Percentiles rank a stretch among this genome's conserved stretches.
These are phyloP conservation scores for Mesembryanthemum crystallinum DNA, from an alignment of 148 eudicot genomes.

Conservation along the genomic window DNA sequence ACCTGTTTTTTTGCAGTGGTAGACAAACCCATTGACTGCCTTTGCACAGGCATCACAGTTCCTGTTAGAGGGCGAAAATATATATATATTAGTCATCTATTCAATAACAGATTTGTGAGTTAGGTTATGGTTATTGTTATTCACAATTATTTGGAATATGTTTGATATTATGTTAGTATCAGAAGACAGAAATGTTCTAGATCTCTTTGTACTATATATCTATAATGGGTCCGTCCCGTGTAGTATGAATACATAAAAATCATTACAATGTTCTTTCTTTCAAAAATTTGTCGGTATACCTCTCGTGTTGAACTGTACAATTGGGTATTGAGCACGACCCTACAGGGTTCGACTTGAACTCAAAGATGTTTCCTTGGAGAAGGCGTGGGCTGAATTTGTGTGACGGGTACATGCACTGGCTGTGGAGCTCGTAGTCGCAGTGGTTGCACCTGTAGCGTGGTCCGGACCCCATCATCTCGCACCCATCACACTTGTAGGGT, in stretches of 20 bases:
- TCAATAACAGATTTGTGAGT: too few species aligned
- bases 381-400: not conserved
- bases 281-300: too few species aligned
- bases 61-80: not conserved
- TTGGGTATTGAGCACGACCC: not conserved
- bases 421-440: conserved; percentile 6
- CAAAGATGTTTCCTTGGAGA: not conserved
- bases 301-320: not conserved
- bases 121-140: too few species aligned
- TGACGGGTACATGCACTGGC: not conserved
- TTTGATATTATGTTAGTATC: too few species aligned
- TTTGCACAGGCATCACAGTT: conserved; percentile 7
- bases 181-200: too few species aligned
- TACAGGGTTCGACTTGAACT: not conserved
- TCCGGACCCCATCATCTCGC: not conserved
- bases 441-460: not conserved
- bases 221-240: too few species aligned
- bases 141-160: too few species aligned
- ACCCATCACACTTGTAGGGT: conserved; percentile 10
- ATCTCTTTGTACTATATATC: too few species aligned
- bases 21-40: not conserved
- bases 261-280: too few species aligned
- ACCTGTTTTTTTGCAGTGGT: conserved; percentile 3
- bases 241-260: too few species aligned
- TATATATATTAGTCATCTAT: too few species aligned